Evolutionary conservation across 768 basidiomycete genomes (phyloP), one percentile per base, ranked within the genome.

Genomic region (Suillus tomentosus): DNA sequence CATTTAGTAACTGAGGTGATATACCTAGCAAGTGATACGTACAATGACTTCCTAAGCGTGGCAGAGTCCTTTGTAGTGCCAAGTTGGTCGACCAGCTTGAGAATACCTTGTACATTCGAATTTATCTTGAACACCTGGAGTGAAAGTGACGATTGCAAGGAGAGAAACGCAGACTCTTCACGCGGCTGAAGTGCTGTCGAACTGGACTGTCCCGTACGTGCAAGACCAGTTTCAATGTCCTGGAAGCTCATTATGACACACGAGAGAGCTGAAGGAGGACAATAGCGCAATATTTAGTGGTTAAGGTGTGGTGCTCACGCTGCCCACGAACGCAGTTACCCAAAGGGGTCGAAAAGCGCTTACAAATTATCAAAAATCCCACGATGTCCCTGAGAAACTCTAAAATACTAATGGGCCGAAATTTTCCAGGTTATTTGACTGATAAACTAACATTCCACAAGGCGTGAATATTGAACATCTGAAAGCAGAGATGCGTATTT

Each of bases 81-180:
- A 1, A 99, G 85, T 75, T 96, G 92, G 72, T 99, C 95, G n/a
- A 99, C 94, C n/a, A 95, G 84, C 77, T 93, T 94, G 70, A 94
- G 77, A 57, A 99, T 96, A 17, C 93, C 96, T 72, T 96, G 94
- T 3, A 98, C 95, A 77, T 99, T 99, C 64, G 93, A 87, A 71
- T 96, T 96, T 81, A 99, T 95, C 85, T 99, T 99, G 89, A 99
- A 98, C 64, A 96, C 94, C 75, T 99, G 96, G 7, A 99, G 83
- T 1, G 91, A 91, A 65, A 95, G 77, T 15, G 92, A 92, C 3
- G 85, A 87, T 72, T 95, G 94, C 17, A 96, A 79, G 39, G 80
- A 82, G 11, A 83, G 78, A 75, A 96, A 98, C 4, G 89, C 82
- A 8, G 86, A 83, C 76, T 95, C 94, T 72, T 92, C 88, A 48